Percentiles rank a stretch among this genome's conserved stretches.
phyloP scores from a whole-genome alignment of 106 monocot genomes.

The Apostasia shenzhenica region DNA sequence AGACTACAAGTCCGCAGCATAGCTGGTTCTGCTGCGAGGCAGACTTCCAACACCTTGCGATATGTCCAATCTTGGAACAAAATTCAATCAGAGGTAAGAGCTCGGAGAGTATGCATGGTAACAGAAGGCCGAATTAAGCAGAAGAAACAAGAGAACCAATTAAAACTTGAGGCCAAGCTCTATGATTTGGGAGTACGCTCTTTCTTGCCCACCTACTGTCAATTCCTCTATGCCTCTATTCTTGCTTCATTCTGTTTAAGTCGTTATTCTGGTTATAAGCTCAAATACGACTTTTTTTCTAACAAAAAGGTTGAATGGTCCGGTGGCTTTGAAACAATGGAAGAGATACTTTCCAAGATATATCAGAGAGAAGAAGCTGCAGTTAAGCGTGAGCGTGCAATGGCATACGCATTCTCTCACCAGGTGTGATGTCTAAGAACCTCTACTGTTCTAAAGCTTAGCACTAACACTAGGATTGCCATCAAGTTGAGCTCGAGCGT shows the following conservation, averaged over 20 bases:
- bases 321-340: conserved; percentile 82
- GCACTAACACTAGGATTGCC: too few relatives aligned
- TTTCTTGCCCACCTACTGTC: not conserved
- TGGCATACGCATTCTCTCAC: conserved; percentile 91
- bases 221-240: not conserved
- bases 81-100: conserved; percentile 53
- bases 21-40: conserved; percentile 34
- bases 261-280: not conserved
- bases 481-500: too few relatives aligned
- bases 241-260: not conserved
- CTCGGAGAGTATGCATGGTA: conserved; percentile 57
- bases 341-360: conserved; percentile 51
- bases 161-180: conserved; percentile 67
- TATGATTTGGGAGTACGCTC: conserved; percentile 53
- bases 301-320: conserved; percentile 60
- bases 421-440: conserved; percentile 34
- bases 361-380: conserved; percentile 85
- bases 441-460: too few relatives aligned
- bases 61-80: conserved; percentile 51
- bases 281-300: not conserved
- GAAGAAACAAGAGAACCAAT: conserved; percentile 55
- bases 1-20: conserved; percentile 28
- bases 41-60: conserved; percentile 40
- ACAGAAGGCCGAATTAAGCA: conserved; percentile 53
- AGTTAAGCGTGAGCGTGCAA: conserved; percentile 78